Conservation (phyloP, 192 early-diverging fungal species). For the Geranomyces michiganensis region DNA sequence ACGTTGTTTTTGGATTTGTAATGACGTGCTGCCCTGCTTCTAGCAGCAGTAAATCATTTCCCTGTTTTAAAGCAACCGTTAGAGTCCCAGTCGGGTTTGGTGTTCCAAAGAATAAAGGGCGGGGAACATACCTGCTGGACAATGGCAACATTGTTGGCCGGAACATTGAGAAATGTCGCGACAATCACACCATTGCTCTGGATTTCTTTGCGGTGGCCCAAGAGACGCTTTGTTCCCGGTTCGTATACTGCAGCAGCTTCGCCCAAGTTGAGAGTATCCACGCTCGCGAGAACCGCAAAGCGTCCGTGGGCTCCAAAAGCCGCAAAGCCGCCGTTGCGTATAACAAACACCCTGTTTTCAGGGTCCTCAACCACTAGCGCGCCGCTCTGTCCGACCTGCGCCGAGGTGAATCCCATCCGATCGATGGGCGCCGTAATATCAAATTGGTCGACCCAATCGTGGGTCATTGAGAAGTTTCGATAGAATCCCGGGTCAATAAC, state of each 20-base stretch:
- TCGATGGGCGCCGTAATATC: conserved; percentile 44
- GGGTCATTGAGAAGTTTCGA: conserved; percentile 42
- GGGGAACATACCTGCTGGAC: conserved; percentile 38
- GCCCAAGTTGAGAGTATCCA: conserved; percentile 53
- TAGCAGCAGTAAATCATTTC: conserved; percentile 42
- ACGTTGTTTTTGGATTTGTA: conserved; percentile 49
- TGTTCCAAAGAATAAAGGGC: too few relatives aligned
- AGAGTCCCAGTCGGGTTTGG: too few relatives aligned
- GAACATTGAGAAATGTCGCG: conserved; percentile 54
- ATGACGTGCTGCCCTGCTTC: conserved; percentile 58
- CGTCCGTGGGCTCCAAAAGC: conserved; percentile 47
- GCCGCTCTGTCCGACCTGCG: conserved; percentile 52
- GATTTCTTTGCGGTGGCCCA: conserved; percentile 51
- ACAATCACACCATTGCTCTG: conserved; percentile 35
- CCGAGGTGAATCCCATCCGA: conserved; percentile 43
- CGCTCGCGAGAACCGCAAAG: conserved; percentile 45
- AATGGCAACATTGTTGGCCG: conserved; percentile 54
- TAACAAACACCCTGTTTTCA: conserved; percentile 50
- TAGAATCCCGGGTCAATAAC: conserved; percentile 45
- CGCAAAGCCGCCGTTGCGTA: conserved; percentile 53
- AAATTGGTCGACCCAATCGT: conserved; percentile 19
- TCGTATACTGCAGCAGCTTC: conserved; percentile 43
- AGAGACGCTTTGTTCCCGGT: conserved; percentile 28
- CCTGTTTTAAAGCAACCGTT: too few relatives aligned
- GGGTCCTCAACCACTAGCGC: conserved; percentile 49